These are phyloP conservation scores for Trypethelium eluteriae DNA, from an alignment of 495 filamentous ascomycete genomes.

Conservation along the genomic window DNA sequence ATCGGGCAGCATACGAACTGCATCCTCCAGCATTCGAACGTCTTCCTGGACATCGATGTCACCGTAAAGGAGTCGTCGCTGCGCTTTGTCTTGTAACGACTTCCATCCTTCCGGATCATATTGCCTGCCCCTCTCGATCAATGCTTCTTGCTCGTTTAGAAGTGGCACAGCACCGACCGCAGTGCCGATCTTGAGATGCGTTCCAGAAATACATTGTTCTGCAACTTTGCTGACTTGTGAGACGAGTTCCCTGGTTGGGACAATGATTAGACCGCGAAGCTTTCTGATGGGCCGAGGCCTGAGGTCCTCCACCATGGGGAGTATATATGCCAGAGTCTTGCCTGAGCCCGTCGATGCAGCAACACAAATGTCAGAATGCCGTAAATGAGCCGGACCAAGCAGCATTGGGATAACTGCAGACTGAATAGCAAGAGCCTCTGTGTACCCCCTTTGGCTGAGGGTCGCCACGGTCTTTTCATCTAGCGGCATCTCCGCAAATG, in stretches of 20 bases:
- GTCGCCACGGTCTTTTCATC: slow-evolving; percentile 49
- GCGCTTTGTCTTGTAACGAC: slow-evolving; percentile 30
- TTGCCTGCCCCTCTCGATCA: slow-evolving; percentile 56
- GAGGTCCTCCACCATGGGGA: slow-evolving; percentile 76
- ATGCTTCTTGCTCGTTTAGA: slow-evolving; percentile 59
- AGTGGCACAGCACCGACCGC: slow-evolving; percentile 73
- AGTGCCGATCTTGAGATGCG: slow-evolving; percentile 64
- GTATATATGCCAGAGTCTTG: slow-evolving; percentile 82
- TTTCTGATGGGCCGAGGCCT: slow-evolving; percentile 47
- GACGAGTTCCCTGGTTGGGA: slow-evolving; percentile 86
- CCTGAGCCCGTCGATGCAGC: slow-evolving; percentile 89
- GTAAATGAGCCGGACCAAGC: slow-evolving; percentile 33
- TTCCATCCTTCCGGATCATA: slow-evolving; percentile 52
- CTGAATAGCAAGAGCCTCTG: slow-evolving; percentile 77
- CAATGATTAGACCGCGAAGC: slow-evolving; percentile 69
- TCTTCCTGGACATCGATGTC: slow-evolving; percentile 46
- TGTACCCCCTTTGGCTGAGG: slow-evolving; percentile 58
- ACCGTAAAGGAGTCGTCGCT: slow-evolving; percentile 25
- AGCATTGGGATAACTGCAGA: slow-evolving; percentile 71
- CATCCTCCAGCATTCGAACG: slow-evolving; percentile 38
- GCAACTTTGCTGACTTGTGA: slow-evolving; percentile 68
- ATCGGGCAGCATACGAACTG: slow-evolving; percentile 41
- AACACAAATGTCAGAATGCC: slow-evolving; percentile 60
- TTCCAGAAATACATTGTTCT: slow-evolving; percentile 57
- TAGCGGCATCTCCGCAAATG: slow-evolving; percentile 57